Evolutionary conservation across 2,329 filamentous ascomycete genomes (phyloP).

Genomic region (Verticillium alfalfae): DNA sequence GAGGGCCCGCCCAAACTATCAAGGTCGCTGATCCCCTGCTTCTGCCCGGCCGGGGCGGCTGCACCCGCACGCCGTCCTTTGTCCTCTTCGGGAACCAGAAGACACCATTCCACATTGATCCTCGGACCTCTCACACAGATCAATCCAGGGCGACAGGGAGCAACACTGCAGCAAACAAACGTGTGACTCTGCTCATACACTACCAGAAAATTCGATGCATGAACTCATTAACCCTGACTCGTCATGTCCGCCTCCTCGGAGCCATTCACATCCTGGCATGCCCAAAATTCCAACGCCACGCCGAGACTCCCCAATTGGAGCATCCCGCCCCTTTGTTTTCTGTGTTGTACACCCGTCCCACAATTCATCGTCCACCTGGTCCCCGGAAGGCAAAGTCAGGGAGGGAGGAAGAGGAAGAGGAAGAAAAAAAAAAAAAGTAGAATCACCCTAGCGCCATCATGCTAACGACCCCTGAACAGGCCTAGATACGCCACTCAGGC

Average conservation of each 20-base stretch:
- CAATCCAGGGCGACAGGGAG: background rate
- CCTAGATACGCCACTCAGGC: constrained; percentile 19
- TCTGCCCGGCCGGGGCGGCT: background rate
- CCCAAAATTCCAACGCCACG: background rate
- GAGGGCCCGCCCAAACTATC: background rate
- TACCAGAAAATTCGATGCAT: background rate
- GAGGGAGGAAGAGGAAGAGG: background rate
- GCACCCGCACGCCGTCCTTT: background rate
- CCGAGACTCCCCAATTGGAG: background rate
- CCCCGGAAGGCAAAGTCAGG: background rate
- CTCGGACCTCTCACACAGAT: background rate
- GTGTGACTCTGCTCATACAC: background rate
- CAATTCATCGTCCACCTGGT: background rate
- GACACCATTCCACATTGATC: background rate
- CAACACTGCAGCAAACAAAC: background rate
- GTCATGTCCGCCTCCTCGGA: background rate
- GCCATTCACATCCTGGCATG: background rate
- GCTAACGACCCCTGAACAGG: background rate
- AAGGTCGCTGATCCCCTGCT: background rate
- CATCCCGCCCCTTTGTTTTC: background rate
- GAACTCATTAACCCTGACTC: background rate
- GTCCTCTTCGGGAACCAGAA: background rate
- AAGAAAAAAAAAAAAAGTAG: background rate
- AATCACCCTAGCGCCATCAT: background rate
- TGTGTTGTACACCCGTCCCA: background rate